Conservation (phyloP, 768 basidiomycete genomes). For the Candolleomyces eurysporus region DNA sequence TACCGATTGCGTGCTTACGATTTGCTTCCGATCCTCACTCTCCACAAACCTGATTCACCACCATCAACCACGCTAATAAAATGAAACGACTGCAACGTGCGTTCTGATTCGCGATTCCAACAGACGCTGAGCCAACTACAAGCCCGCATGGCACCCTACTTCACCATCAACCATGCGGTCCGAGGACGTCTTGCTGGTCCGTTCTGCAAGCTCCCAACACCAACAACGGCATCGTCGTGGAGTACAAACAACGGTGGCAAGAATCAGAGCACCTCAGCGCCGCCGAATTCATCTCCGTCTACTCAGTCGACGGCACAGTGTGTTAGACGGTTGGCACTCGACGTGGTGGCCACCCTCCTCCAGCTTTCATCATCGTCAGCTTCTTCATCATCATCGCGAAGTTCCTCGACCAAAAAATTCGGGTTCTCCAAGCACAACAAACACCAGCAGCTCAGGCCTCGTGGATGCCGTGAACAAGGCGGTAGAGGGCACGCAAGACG, state of each 20-base stretch:
- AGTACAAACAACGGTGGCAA: too few relatives aligned
- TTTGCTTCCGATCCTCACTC: not conserved
- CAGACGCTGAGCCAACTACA: conserved; percentile 41
- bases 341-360: conserved; percentile 46
- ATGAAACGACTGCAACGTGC: not conserved
- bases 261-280: too few relatives aligned
- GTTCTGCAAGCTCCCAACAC: conserved; percentile 59
- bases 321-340: conserved; percentile 48
- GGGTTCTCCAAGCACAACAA: not conserved
- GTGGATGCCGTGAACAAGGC: conserved; percentile 33
- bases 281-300: too few relatives aligned
- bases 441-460: not conserved
- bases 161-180: conserved; percentile 70
- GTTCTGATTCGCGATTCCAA: not conserved
- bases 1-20: not conserved
- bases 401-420: not conserved
- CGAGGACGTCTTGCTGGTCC: conserved; percentile 78
- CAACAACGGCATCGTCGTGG: conserved; percentile 1
- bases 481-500: conserved; percentile 35
- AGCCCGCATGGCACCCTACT: conserved; percentile 74
- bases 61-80: not conserved
- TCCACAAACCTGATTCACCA: not conserved
- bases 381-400: not conserved
- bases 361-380: not conserved
- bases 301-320: too few relatives aligned